Evolutionary conservation across 495 filamentous ascomycete genomes (phyloP), one percentile per base, ranked within the genome.

Genomic region (Neurospora sp.): DNA sequence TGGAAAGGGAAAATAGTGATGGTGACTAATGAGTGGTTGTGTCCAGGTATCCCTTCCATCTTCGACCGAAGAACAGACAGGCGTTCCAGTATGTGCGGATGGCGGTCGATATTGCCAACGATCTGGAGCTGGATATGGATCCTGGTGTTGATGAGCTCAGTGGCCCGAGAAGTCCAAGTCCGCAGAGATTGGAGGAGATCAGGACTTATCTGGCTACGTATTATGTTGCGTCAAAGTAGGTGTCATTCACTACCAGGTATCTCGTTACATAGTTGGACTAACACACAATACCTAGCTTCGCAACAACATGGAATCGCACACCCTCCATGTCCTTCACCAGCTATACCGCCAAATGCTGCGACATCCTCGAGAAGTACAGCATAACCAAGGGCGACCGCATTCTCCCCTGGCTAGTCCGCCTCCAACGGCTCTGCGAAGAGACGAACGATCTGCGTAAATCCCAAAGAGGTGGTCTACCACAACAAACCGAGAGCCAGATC

Each of bases 11-110:
- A 53, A 45, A n/a, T 4, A 10, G 10, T 53, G 3, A 61, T 17
- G 53, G 4, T 35, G 20, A n/a, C 42, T 69, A 3, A n/a, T 59
- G 20, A 12, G 20, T 53, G 10, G 41, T 17, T 17, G 12, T 45
- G 40, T 20, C 9, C 41, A 85, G 84, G 84, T 86, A 84, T 53
- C 83, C 84, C 3, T 84, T 84, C 69, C 83, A 86, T 70, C 76
- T 86, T n/a, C 77, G 83, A 12, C 84, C 84, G 1, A 84, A 79
- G 68, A 84, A 82, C 71, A 83, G 75, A 70, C 83, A 83, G 69
- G 72, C 78, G 0, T 75, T 78, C 1, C 83, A 84, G 69, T 86
- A 85, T 74, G 70, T 83, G n/a, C 76, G 82, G 16, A 86, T 86
- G 83, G 78, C 82, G 0, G 78, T 82, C 37, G 84, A 86, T 48